Base-by-base conservation (phyloP, 177 flowering plant species). In the Vitis hybrid region DNA sequence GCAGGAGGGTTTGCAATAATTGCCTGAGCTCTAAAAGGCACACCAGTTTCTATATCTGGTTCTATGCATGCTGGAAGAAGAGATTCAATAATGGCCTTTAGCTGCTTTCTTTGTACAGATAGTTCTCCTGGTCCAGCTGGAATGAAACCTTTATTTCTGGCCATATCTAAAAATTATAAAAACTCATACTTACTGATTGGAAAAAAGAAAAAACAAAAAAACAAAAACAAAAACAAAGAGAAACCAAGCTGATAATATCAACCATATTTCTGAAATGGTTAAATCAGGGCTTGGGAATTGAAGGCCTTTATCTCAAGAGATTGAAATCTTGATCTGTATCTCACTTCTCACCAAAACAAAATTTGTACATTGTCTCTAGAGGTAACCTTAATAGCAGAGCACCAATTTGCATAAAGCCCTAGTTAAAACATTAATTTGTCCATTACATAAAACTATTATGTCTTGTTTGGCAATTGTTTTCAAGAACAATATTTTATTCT, bases 1-100 rank as follows among this genome's bases (percentile, higher is more conserved):
- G 98, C 93, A 70, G 99, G 97, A 84, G 98, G 97, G 64, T 94
- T 94, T 40, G 97, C 97, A 80, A 94, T 90, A 67, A 94, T 90
- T 69, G 97, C 98, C 78, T 94, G 98, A 71, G 97, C 97, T 74
- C 81, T 82, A 77, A 94, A 94, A 72, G 92, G 89, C 40, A 61
- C 65, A 26, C 96, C 93, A 62, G 89, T 84, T 74, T 87, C 91
- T 65, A 83, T 45, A 82, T 93, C 93, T 10, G 98, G 93, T 74
- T 89, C 94, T 68, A 89, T 94, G 82, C 99, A 94, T 32, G 99
- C 99, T 68, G 98, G 93, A 78, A 89, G 89, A 68, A 91, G 82
- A 15, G 99, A 89, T 70, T 90, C 89, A 67, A 95, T 93, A 60
- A 95, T 95, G 62, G 89, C 89, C 74, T 88, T 93, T 58, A 95